phyloP scores from a whole-genome alignment of 345 rosid species.

The Xanthoceras sorbifolium region DNA sequence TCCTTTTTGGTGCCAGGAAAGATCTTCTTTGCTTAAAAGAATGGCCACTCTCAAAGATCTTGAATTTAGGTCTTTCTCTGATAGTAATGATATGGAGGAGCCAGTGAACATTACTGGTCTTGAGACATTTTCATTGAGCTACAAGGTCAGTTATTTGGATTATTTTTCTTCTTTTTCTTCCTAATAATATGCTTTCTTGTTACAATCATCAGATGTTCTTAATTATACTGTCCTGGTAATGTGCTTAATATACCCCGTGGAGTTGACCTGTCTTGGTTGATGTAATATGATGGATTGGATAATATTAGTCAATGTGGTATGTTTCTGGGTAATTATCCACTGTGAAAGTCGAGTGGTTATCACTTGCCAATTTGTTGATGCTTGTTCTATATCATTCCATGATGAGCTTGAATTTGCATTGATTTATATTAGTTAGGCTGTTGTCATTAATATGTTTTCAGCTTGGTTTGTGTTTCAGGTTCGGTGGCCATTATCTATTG shows the following conservation, averaged over 20 bases:
- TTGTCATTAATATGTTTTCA: not conserved
- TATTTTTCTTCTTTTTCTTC: not conserved
- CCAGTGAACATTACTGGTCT: slow-evolving; percentile 84
- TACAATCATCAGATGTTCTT: not conserved
- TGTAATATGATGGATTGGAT: not conserved
- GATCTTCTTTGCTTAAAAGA: slow-evolving; percentile 77
- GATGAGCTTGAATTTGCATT: not conserved
- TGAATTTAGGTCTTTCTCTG: slow-evolving; percentile 37
- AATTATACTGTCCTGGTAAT: not conserved
- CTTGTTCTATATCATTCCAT: slow-evolving; percentile 9
- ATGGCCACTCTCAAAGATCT: slow-evolving; percentile 63
- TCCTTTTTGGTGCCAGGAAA: slow-evolving; percentile 63
- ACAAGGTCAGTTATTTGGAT: slow-evolving; percentile 59
- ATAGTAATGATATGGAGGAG: slow-evolving; percentile 58
- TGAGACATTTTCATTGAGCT: slow-evolving; percentile 94
- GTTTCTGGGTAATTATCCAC: not conserved
- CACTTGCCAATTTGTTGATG: not conserved
- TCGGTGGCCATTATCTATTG: slow-evolving; percentile 94
- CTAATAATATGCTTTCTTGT: not conserved
- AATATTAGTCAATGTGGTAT: not conserved
- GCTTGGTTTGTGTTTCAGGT: slow-evolving; percentile 58
- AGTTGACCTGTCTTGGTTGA: not conserved
- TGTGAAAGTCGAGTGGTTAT: not conserved
- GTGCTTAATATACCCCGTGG: not conserved
- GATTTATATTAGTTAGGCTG: not conserved